These are phyloP conservation scores for Hortiboletus campestris DNA, from an alignment of 768 basidiomycete species.

Conservation along the genomic window DNA sequence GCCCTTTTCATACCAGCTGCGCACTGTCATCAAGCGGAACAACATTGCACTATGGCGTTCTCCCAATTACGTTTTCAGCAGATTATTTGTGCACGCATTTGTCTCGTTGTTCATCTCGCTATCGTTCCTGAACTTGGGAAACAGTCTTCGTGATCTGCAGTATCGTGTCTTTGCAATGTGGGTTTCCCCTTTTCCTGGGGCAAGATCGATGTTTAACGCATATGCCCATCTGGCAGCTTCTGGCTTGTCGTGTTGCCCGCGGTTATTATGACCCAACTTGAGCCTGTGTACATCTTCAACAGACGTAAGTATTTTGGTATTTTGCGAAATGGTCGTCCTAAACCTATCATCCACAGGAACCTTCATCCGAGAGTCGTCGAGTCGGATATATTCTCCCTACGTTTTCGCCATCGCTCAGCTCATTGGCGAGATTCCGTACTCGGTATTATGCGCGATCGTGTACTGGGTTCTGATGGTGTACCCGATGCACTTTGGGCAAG, in stretches of 20 bases:
- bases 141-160: conserved; percentile 63
- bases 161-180: conserved; percentile 81
- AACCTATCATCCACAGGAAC: conserved; percentile 25
- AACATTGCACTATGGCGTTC: conserved; percentile 76
- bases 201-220: neutral
- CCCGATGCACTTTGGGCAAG: conserved; percentile 67
- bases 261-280: conserved; percentile 66
- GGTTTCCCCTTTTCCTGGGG: conserved; percentile 20
- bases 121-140: conserved; percentile 75
- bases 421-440: conserved; percentile 78
- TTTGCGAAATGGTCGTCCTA: neutral
- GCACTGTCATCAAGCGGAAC: conserved; percentile 63
- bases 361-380: conserved; percentile 63
- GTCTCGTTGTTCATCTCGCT: conserved; percentile 72
- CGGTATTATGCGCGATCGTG: conserved; percentile 61
- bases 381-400: conserved; percentile 82
- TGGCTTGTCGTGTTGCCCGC: conserved; percentile 69
- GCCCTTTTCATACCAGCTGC: conserved; percentile 71
- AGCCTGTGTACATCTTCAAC: conserved; percentile 80
- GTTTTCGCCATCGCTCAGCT: conserved; percentile 85
- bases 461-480: conserved; percentile 81
- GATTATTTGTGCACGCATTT: conserved; percentile 72
- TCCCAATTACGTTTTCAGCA: conserved; percentile 82
- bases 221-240: conserved; percentile 40
- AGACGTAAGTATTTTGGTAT: conserved; percentile 42